A percentile compares a stretch with the other conserved stretches of the same genome.
phyloP scores from a whole-genome alignment of 169 alveolate species.

The Plasmodium cynomolgi region DNA sequence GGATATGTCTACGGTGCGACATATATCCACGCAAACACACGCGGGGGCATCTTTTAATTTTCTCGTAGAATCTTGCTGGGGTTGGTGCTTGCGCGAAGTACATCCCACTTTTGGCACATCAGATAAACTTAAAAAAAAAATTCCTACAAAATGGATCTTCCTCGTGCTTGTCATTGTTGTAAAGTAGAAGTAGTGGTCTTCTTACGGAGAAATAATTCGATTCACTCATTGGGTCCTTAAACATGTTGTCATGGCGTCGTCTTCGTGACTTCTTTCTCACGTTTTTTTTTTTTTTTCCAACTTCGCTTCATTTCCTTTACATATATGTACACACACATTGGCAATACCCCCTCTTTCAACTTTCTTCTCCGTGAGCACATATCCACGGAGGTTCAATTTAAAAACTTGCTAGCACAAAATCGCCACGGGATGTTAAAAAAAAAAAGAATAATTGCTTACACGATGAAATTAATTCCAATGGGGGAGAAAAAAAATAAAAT shows the following conservation, averaged over 20 bases:
- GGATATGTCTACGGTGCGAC: neutral
- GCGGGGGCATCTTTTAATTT: neutral
- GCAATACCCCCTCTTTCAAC: neutral
- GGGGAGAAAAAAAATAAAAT: neutral
- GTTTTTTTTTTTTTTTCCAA: neutral
- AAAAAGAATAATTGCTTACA: neutral
- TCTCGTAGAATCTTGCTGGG: neutral
- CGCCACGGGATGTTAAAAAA: neutral
- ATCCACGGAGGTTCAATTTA: neutral
- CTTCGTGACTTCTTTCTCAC: neutral
- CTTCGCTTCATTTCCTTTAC: neutral
- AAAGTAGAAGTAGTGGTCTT: neutral
- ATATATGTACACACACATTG: neutral
- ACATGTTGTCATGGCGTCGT: neutral
- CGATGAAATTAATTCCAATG: neutral
- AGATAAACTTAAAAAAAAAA: neutral
- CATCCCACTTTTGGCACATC: neutral
- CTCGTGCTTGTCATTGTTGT: neutral
- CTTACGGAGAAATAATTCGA: neutral
- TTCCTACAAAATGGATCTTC: neutral
- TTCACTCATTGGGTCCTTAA: neutral
- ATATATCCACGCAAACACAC: neutral
- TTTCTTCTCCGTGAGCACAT: neutral
- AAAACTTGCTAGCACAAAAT: neutral
- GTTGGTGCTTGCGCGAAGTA: neutral